Percentiles rank a stretch among this genome's conserved stretches.
Conservation (phyloP, 2,329 filamentous ascomycete species). For the Paracorniculantispora psalliotae region DNA sequence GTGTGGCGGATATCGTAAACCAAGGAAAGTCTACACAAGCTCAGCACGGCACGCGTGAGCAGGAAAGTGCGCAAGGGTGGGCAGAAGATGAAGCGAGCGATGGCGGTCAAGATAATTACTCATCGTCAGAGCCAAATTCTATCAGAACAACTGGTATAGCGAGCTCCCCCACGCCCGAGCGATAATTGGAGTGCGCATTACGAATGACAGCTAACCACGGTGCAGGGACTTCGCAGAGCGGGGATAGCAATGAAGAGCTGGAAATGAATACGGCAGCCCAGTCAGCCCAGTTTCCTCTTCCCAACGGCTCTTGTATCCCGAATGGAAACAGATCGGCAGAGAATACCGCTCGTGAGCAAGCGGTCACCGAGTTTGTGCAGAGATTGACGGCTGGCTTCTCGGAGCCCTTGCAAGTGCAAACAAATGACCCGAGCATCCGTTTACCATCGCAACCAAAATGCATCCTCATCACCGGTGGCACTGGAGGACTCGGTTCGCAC, state of each 20-base stretch:
- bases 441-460: constrained; percentile 18
- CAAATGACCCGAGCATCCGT: constrained; percentile 20
- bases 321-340: neutral
- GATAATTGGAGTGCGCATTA: too few species aligned
- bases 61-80: neutral
- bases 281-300: neutral
- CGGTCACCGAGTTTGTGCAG: neutral
- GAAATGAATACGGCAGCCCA: neutral
- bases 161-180: too few species aligned
- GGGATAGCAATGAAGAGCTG: neutral
- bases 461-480: constrained; percentile 34
- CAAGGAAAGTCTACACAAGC: neutral
- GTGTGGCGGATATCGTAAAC: neutral
- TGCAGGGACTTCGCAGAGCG: neutral
- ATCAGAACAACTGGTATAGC: too few species aligned
- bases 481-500: constrained; percentile 35
- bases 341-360: neutral
- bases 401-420: neutral
- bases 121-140: neutral
- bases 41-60: neutral
- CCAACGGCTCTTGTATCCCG: too few species aligned
- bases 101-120: neutral
- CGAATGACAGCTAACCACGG: neutral
- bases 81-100: neutral
- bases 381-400: neutral